Conservation (phyloP, 768 basidiomycete genomes). For the Panus rudis region DNA sequence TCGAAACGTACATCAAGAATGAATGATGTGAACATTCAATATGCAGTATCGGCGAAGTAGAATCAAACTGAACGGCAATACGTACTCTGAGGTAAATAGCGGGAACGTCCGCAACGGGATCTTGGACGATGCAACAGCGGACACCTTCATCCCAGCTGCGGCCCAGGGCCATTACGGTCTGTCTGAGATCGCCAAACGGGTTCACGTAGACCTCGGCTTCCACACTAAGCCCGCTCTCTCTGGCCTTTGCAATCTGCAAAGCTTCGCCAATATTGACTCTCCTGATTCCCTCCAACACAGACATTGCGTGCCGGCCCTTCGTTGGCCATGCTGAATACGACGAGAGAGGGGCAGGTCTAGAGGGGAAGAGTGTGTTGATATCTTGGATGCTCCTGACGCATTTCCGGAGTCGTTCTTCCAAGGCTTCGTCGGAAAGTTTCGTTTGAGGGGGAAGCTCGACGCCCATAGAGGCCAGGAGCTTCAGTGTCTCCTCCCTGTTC, state of each 20-base stretch:
- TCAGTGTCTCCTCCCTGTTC: not conserved
- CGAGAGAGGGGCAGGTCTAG: not conserved
- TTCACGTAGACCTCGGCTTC: constrained; percentile 4
- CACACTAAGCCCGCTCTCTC: not conserved
- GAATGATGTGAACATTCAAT: too few species aligned
- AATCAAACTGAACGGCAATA: too few species aligned
- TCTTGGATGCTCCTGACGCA: not conserved
- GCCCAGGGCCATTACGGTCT: constrained; percentile 10
- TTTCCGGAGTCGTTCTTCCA: constrained; percentile 2
- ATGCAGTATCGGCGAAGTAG: too few species aligned
- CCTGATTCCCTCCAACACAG: constrained; percentile 1
- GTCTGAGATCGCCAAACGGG: constrained; percentile 9
- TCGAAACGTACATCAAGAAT: too few species aligned
- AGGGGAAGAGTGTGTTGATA: too few species aligned
- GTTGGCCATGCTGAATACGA: not conserved
- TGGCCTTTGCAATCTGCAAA: not conserved
- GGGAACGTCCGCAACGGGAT: constrained; percentile 4
- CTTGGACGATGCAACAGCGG: constrained; percentile 7
- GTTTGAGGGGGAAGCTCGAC: constrained; percentile 2
- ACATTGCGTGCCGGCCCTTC: not conserved
- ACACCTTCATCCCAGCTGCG: constrained; percentile 7
- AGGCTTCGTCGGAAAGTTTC: constrained; percentile 4
- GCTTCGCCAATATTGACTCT: constrained; percentile 2
- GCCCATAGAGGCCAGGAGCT: not conserved
- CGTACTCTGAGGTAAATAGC: constrained; percentile 13